Conservation (phyloP, 2,329 filamentous ascomycete species). For the Neonectria punicea region DNA sequence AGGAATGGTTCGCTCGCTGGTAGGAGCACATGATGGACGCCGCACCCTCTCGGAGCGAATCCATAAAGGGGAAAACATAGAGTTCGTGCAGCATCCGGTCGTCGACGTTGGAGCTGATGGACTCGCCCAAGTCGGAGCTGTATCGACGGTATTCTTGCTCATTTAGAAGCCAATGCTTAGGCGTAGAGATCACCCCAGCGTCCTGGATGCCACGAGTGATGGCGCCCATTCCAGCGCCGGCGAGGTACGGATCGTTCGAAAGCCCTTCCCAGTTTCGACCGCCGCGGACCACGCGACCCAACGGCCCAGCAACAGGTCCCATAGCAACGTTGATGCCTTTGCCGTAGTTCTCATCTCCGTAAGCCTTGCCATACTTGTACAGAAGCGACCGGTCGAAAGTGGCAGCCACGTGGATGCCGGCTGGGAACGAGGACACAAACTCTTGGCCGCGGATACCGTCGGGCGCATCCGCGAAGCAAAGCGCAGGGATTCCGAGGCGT, state of each 20-base stretch:
- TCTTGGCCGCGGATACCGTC: conserved; percentile 61
- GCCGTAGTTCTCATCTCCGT: conserved; percentile 54
- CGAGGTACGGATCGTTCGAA: conserved; percentile 58
- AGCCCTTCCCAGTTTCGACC: conserved; percentile 83
- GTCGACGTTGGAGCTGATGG: conserved; percentile 67
- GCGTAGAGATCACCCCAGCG: conserved; percentile 78
- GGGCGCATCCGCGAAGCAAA: conserved; percentile 61
- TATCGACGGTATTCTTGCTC: conserved; percentile 65
- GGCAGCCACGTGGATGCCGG: conserved; percentile 57
- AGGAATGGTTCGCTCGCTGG: conserved; percentile 77
- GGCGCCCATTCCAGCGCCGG: conserved; percentile 73
- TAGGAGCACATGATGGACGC: conserved; percentile 75
- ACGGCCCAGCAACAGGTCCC: conserved; percentile 75
- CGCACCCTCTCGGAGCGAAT: conserved; percentile 66
- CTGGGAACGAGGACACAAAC: conserved; percentile 59
- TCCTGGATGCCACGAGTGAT: conserved; percentile 79
- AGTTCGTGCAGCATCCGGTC: conserved; percentile 73
- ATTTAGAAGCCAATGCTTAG: conserved; percentile 65
- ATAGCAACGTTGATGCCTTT: conserved; percentile 75
- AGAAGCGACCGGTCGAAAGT: conserved; percentile 65
- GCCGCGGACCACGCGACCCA: conserved; percentile 76
- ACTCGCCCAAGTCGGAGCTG: conserved; percentile 50
- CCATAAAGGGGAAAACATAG: conserved; percentile 74
- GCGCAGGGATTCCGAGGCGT: conserved; percentile 56
- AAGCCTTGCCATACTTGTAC: conserved; percentile 59